Evolutionary conservation across 768 basidiomycete species (phyloP), one percentile per base, ranked within the genome.

Genomic region (Candolleomyces efflorescens): DNA sequence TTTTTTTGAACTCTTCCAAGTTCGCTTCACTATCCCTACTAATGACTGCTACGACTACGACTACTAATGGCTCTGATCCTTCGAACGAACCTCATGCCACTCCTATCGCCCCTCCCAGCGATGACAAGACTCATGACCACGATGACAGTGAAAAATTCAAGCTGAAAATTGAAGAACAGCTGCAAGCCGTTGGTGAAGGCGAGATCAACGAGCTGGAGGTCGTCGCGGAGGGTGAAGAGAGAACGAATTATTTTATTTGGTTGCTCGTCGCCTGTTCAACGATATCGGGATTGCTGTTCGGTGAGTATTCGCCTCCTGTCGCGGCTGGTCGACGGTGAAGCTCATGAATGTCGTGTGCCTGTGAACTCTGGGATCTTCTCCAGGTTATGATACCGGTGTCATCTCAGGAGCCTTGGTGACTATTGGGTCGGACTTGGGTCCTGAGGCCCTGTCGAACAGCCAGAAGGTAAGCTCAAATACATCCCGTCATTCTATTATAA

Each of bases 301-400:
- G 89, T 88, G 54, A 26, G 85, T 65, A 12, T 39, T 11, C 24
- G 54, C 20, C 58, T 54, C 32, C 32, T 38, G 26, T 20, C 41
- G 41, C 41, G 41, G 45, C n/a, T 20, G 18, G 10, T 24, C 46
- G 20, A 3, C 5, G 2, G 43, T 2, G 43, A 10, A 44, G n/a
- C n/a, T 44, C 20, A 17, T 17, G 43, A n/a, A 6, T 17, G 43
- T n/a, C 43, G 43, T n/a, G 18, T 20, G 46, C 18, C 15, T 36
- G 39, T 22, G 15, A 1, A 20, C 3, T 24, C 36, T 24, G 43
- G 11, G n/a, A 5, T n/a, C 15, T 32, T 50, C 18, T 55, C 4
- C 37, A 90, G 88, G 89, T 23, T 92, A 91, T 64, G 89, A 92
- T 65, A 92, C 89, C 10, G 89, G 89, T 45, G 85, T 89, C 38